A percentile compares a stretch with the other conserved stretches of the same genome.
Evolutionary conservation across 768 basidiomycete species (phyloP).

Genomic region (Dentipellis sp.): DNA sequence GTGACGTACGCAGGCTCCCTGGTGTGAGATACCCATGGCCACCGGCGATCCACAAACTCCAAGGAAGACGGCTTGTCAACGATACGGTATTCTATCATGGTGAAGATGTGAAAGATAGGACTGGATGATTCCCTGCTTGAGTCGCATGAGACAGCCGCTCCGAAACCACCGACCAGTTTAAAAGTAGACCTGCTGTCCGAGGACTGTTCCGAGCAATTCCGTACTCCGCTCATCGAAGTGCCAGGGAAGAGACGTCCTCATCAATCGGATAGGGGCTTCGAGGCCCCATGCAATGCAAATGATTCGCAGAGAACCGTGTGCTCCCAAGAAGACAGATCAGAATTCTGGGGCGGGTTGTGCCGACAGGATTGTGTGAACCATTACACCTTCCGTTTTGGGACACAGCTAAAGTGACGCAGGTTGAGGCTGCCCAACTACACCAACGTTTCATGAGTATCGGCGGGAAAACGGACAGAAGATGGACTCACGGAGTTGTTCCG

Average conservation of each 20-base stretch:
- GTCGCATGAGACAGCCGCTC: neutral
- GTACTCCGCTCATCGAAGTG: neutral
- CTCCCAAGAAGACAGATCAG: neutral
- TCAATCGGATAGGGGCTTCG: neutral
- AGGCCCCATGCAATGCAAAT: neutral
- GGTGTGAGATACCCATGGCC: too few species aligned
- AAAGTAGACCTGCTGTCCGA: neutral
- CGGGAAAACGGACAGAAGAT: too few species aligned
- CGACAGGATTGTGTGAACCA: neutral
- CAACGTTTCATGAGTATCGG: too few species aligned
- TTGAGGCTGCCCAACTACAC: too few species aligned
- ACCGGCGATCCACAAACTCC: too few species aligned
- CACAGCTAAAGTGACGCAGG: neutral
- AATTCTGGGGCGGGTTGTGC: neutral
- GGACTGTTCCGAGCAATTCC: too few species aligned
- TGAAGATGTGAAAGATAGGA: too few species aligned
- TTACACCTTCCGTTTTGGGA: constrained; percentile 1
- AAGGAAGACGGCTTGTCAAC: too few species aligned
- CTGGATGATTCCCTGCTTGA: too few species aligned
- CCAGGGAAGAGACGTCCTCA: neutral
- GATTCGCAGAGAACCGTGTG: neutral
- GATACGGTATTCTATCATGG: too few species aligned
- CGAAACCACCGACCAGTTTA: neutral
- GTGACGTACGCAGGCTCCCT: too few species aligned
- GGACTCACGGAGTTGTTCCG: too few species aligned